Base-by-base conservation (phyloP, 139 green algal species). In the Chlamydomonas schloesseri region DNA sequence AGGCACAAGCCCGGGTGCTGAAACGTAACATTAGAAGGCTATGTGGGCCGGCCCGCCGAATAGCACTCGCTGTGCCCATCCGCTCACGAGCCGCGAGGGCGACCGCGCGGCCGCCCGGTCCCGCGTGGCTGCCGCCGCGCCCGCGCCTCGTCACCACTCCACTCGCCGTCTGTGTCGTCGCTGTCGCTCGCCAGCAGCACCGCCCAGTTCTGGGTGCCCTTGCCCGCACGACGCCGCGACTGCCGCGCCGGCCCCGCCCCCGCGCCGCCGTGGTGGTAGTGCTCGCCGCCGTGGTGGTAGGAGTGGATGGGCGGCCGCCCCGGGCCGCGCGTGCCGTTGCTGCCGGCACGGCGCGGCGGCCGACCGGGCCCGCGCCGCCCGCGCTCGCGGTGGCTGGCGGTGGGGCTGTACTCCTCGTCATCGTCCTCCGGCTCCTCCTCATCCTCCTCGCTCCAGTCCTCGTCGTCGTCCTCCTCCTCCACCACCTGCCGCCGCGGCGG, bases 111-210 rank as follows among this genome's bases (percentile, higher is more conserved):
- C 18, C 55, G 57, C 4, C 33, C 57, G 13, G 17, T 70, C 55
- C 55, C 13, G 58, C 37, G 9, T 5, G 57, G 13, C 75, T 26
- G 13, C 29, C 23, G 26, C 62, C 62, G 17, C 28, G 37, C 77
- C 34, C 57, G 20, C 20, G 20, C 57, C 20, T 64, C 57, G 20
- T 26, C 57, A 50, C 42, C 42, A 8, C 62, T 73, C 68, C 68
- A 50, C 17, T 85, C 79, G 65, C 76, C 79, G 8, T 85, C 79
- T 3, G 62, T 31, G 0, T 77, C 79, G 18, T 76, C 79, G 47
- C 65, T 77, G 47, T 85, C 79, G 17, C 78, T 84, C 28, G 79
- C 79, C 31, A 85, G 68, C 28, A 85, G 67, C 65, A 77, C 67
- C 31, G 79, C 79, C 79, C 79, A 85, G 67, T 85, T 85, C 28